These are phyloP conservation scores for Xylaria sp. DNA, from an alignment of 2,329 filamentous ascomycete species.

Conservation along the genomic window DNA sequence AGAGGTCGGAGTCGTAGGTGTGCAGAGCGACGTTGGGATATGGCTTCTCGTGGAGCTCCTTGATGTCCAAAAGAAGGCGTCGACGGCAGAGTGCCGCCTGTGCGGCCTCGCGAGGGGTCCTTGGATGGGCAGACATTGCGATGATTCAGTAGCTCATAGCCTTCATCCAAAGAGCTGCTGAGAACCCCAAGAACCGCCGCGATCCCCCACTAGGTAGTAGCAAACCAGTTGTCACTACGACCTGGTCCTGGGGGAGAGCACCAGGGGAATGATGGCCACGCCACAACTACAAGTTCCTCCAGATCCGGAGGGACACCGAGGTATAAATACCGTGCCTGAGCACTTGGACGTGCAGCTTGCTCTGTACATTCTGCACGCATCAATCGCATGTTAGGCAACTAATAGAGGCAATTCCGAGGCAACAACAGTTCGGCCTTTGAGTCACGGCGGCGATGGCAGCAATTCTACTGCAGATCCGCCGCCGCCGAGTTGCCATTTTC, in stretches of 20 bases:
- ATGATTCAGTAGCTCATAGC: too few relatives aligned
- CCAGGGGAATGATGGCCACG: too few relatives aligned
- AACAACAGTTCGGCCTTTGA: background rate
- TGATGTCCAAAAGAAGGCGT: slow-evolving; percentile 48
- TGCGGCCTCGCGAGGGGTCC: background rate
- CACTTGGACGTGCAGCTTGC: background rate
- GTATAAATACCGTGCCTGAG: too few relatives aligned
- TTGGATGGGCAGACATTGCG: background rate
- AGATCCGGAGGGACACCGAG: too few relatives aligned
- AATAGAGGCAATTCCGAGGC: background rate
- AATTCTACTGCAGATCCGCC: background rate
- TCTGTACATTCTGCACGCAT: background rate
- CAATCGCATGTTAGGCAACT: background rate
- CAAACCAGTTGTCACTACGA: too few relatives aligned
- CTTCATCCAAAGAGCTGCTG: too few relatives aligned
- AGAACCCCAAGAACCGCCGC: too few relatives aligned
- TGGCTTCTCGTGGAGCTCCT: slow-evolving; percentile 47
- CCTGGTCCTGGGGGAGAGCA: too few relatives aligned
- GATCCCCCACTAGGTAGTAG: too few relatives aligned
- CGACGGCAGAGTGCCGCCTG: slow-evolving; percentile 9
- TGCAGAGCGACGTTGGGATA: slow-evolving; percentile 51
- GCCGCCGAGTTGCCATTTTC: background rate
- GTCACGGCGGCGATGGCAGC: background rate
- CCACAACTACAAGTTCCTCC: too few relatives aligned
- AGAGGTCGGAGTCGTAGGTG: slow-evolving; percentile 41